Evolutionary conservation across 73 alveolate species (phyloP), one percentile per base, ranked within the genome.

Genomic region (Tetrahymena malaccensis): DNA sequence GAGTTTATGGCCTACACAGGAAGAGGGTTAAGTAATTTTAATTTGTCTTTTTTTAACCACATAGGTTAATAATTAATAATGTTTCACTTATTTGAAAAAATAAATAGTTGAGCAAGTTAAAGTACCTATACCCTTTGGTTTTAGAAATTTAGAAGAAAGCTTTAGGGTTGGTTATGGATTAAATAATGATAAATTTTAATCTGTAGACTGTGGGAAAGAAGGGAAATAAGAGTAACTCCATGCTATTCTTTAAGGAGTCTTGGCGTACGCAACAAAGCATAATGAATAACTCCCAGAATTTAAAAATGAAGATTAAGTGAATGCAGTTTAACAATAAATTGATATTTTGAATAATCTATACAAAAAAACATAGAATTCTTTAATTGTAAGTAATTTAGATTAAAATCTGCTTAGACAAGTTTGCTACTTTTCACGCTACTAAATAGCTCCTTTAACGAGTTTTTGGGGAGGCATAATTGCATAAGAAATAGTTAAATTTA

Each of bases 401-500:
- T 97, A 96, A 94, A 96, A 95, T 55, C 96, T 97, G 7, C 94
- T 97, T 10, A 94, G 43, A 89, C 93, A 96, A 50, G 95, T 97
- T 43, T 96, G 97, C 3, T 95, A 94, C 84, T 98, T 94, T 96
- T 96, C 99, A 9, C 58, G 89, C 16, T 94, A 97, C 4, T 95
- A 97, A 96, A 96, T 99, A 57, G 95, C 99, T 27, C 99, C 99
- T 34, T 96, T 98, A 96, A 96, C 99, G 8, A 98, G 99, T 34
- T 99, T 98, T 98, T 98, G 99, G 96, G 99, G 99, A 44, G 99
- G 99, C 13, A 96, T 99, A 93, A 97, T 99, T 10, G 98, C 99
- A 12, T 99, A 99, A 96, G 99, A 99, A 97, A 98, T 99, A 21
- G 99, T 99, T 34, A 99, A 99, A 97, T 98, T 96, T 96, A 98